phyloP scores from a whole-genome alignment of 805 yeast species.

The Saccharomycopsis oosterbeekiorum region DNA sequence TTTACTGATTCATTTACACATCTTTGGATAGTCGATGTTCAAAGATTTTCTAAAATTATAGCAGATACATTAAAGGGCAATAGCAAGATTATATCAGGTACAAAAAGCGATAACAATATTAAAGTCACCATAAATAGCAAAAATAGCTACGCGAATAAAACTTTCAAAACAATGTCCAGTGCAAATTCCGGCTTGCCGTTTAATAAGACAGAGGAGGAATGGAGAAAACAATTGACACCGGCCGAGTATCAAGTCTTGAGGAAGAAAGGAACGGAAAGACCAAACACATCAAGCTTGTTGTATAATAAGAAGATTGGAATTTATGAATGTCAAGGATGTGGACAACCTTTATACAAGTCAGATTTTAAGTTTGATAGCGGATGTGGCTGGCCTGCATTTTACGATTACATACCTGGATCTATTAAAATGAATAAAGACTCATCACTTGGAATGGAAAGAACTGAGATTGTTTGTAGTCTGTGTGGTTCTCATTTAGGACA shows the following conservation, averaged over 20 bases:
- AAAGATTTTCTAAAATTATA: not conserved
- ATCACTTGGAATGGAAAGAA: slow-evolving; percentile 68
- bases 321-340: slow-evolving; percentile 83
- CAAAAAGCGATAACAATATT: not conserved
- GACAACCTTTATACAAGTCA: slow-evolving; percentile 67
- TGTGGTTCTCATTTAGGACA: slow-evolving; percentile 97
- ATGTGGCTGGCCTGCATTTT: slow-evolving; percentile 99
- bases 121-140: not conserved
- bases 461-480: slow-evolving; percentile 76
- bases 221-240: slow-evolving; percentile 73
- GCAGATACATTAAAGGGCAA: not conserved
- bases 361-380: slow-evolving; percentile 77
- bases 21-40: not conserved
- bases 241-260: slow-evolving; percentile 72
- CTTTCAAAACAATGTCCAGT: not conserved
- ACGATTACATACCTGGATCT: slow-evolving; percentile 78
- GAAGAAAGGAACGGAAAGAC: slow-evolving; percentile 38
- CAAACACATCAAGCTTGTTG: slow-evolving; percentile 32
- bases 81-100: not conserved
- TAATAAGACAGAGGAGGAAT: slow-evolving; percentile 41
- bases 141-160: not conserved
- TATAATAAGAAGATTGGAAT: slow-evolving; percentile 44
- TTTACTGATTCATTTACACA: no score
- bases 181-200: slow-evolving; percentile 18
- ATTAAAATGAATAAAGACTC: slow-evolving; percentile 51